Conservation (phyloP, 2,329 filamentous ascomycete genomes). For the Xylariomycetidae sp. region DNA sequence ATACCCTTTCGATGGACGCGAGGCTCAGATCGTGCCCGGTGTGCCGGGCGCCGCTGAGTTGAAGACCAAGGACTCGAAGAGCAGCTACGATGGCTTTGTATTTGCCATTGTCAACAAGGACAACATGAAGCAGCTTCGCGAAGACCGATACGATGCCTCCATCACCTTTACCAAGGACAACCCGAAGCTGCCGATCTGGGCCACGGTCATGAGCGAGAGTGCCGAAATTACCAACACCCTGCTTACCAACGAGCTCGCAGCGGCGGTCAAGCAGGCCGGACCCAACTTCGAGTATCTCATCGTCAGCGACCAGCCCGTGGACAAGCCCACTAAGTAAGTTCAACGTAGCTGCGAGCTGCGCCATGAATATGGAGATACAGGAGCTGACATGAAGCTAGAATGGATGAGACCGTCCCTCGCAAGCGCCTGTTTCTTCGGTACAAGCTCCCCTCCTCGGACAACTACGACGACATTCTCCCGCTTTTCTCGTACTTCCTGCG, state of each 20-base stretch:
- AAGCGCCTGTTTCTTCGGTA: conserved; percentile 83
- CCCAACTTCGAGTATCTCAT: conserved; percentile 82
- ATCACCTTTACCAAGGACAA: conserved; percentile 92
- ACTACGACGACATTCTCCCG: conserved; percentile 61
- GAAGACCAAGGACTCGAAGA: conserved; percentile 52
- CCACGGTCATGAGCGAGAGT: conserved; percentile 93
- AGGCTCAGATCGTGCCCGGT: conserved; percentile 68
- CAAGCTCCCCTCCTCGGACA: conserved; percentile 58
- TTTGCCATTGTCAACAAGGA: conserved; percentile 96
- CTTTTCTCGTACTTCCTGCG: conserved; percentile 79
- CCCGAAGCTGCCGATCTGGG: conserved; percentile 81
- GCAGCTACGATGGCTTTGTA: conserved; percentile 82
- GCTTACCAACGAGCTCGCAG: conserved; percentile 79
- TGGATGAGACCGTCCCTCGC: conserved; percentile 76
- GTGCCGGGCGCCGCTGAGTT: conserved; percentile 54
- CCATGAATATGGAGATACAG: not conserved
- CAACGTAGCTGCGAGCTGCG: not conserved
- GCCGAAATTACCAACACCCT: conserved; percentile 87
- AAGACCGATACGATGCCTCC: conserved; percentile 90
- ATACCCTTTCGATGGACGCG: conserved; percentile 90
- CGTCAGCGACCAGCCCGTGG: conserved; percentile 79
- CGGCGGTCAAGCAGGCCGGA: conserved; percentile 71
- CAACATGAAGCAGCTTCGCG: conserved; percentile 79
- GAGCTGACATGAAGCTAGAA: conserved; percentile 37
- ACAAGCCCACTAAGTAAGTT: conserved; percentile 75